phyloP scores from a whole-genome alignment of 2,329 filamentous ascomycete genomes.

The Dactylellina drechsleri region DNA sequence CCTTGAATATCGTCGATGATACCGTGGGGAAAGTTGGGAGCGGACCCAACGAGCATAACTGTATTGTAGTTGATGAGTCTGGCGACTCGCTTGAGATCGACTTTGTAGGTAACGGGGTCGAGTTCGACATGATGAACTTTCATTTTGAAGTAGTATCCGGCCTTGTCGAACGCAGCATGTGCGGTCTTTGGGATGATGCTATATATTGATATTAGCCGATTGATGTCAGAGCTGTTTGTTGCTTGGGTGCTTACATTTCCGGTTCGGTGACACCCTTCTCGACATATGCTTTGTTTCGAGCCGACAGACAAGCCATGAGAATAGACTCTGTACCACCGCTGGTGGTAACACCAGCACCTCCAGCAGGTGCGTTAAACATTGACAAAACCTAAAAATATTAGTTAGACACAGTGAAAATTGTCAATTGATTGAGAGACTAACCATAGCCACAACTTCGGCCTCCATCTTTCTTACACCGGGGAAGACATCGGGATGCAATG shows the following conservation, averaged over 20 bases:
- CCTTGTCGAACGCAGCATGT: conserved; percentile 96
- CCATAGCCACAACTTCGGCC: conserved; percentile 96
- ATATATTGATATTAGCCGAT: conserved; percentile 52
- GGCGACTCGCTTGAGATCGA: conserved; percentile 78
- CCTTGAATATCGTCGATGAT: conserved; percentile 94
- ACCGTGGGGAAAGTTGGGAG: conserved; percentile 97
- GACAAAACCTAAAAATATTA: conserved; percentile 67
- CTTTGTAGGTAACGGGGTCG: conserved; percentile 85
- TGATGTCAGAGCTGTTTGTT: background rate
- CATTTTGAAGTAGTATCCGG: conserved; percentile 94
- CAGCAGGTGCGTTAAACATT: conserved; percentile 88
- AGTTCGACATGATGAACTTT: conserved; percentile 89
- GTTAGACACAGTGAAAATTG: conserved; percentile 3
- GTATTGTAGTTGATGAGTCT: conserved; percentile 95
- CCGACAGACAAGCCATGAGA: conserved; percentile 90
- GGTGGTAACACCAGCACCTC: conserved; percentile 86
- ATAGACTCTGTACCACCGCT: conserved; percentile 96
- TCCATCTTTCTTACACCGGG: conserved; percentile 99
- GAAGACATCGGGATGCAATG: conserved; percentile 97
- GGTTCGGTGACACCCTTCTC: conserved; percentile 91
- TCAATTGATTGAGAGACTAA: conserved; percentile 62
- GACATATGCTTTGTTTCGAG: conserved; percentile 84
- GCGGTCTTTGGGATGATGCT: conserved; percentile 94
- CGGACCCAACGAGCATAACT: conserved; percentile 88
- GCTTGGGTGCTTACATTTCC: conserved; percentile 77